Base-by-base conservation (phyloP, 768 basidiomycete genomes). In the Pisolithus albus region DNA sequence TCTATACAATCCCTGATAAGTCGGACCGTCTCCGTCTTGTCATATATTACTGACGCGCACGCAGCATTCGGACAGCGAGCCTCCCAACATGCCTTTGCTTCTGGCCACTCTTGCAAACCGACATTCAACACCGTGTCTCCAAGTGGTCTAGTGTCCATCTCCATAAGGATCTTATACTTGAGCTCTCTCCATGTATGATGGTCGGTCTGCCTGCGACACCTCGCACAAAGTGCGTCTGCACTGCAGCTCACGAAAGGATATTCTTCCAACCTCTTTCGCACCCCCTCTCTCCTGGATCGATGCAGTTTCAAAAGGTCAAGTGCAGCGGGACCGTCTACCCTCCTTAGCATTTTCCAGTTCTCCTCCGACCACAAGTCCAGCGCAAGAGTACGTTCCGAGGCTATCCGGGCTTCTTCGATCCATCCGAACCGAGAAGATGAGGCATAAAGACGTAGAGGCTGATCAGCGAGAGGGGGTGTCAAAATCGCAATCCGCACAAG, bases 141-240 rank as follows among this genome's bases (percentile, higher is more conserved):
- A 15, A 77, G 64, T 4, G 83, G 80, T 9, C 81, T 73, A 7
- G 59, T 55, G 54, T 85, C 83, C 67, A 85, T 77, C 70, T 83
- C 83, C 46, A 70, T 55, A 4, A 78, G 60, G 49, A 84, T 76
- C 44, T 66, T 74, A 57, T 78, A 72, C 60, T 84, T 84, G 50
- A 85, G 71, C 61, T 83, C 80, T 57, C 80, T 72, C 83, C 83
- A 84, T 6, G 80, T 79, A 48, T 76, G 72, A 61, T 84, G 81
- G 54, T 80, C 77, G 39, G 80, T 75, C 18, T 58, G 38, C 3
- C 64, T 64, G 36, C 74, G 67, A 62, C 83, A 85, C 41, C 75
- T 67, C 24, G 74, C 71, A 57, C 83, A 85, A 18, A 30, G 51
- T 3, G 63, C 51, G 44, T 34, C 5, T 3, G 79, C 79, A 28